Evolutionary conservation across 176 grass and related monocot species (phyloP).

Genomic region (Oryza glaberrima): DNA sequence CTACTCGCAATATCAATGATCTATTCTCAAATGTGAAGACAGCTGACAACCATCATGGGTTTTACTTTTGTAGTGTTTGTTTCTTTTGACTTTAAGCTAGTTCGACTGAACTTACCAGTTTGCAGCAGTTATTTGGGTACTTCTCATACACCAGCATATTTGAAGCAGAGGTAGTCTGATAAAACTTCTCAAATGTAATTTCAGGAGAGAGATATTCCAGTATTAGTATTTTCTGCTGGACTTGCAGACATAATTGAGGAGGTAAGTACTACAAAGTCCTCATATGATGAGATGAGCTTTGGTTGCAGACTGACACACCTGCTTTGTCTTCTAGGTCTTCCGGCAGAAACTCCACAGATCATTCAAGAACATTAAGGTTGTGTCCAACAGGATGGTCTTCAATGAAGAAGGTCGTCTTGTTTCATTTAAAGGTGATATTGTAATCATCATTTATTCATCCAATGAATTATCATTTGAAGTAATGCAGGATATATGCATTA

Average conservation of each 20-base stretch:
- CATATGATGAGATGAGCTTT: constrained; percentile 1
- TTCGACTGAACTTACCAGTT: constrained; percentile 29
- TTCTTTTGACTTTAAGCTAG: not conserved
- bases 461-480: not conserved
- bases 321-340: constrained; percentile 61
- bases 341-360: constrained; percentile 79
- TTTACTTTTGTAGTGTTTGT: constrained; percentile 18
- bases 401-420: constrained; percentile 74
- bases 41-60: not conserved
- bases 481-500: not conserved
- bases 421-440: constrained; percentile 86
- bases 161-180: constrained; percentile 4
- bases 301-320: constrained; percentile 7
- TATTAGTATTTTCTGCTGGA: constrained; percentile 94
- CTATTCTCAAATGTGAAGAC: constrained; percentile 6
- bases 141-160: constrained; percentile 1
- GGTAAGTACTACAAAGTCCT: constrained; percentile 44
- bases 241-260: constrained; percentile 97
- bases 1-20: not conserved
- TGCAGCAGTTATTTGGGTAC: not conserved
- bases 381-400: constrained; percentile 95
- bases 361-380: constrained; percentile 92
- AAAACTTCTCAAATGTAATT: constrained; percentile 32
- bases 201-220: constrained; percentile 84
- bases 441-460: not conserved